Evolutionary conservation across 495 filamentous ascomycete genomes (phyloP), one percentile per base, ranked within the genome.

Genomic region (Aspergillus diversus): DNA sequence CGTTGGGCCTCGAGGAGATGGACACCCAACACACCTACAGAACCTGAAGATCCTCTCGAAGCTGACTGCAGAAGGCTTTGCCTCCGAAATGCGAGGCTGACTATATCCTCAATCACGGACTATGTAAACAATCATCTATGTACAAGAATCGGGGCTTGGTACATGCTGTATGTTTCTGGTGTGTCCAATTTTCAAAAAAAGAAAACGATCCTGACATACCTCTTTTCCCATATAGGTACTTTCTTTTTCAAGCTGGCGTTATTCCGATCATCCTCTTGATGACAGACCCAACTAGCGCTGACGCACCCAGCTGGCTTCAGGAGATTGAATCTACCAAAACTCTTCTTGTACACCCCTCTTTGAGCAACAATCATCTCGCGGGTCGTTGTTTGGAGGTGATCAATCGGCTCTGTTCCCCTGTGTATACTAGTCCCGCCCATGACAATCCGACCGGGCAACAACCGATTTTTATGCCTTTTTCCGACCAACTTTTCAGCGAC

Each of bases 181-280:
- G 4, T 21, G 4, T 17, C 15, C 5, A 39, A 16, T 17, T 31
- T 7, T 27, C 7, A 3, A 21, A 5, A 9, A 52, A 4, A 34
- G 12, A 32, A 35, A 52, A 1, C 50, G 16, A 9, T 39, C 21
- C 63, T 62, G 32, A 65, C 48, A 5, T 49, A 43, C 15, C 49
- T 17, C 12, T 21, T 47, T 50, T n/a, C 1, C 17, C 9, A 46
- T 37, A 50, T 55, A 80, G 77, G 7, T 83, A 84, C 63, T 84
- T 84, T 66, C 77, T 84, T 17, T 84, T 84, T 71, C 82, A 84
- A 71, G 81, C 82, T 16, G 79, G 72, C 12, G 61, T 84, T 0
- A 83, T 84, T 35, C 82, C 82, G 1, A 73, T 80, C 46, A 77
- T 84, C 49, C 77, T 81, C 50, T 71, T 84, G 21, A 80, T 80